These are phyloP conservation scores for Articulospora tetracladia DNA, from an alignment of 495 filamentous ascomycete genomes.

Conservation along the genomic window DNA sequence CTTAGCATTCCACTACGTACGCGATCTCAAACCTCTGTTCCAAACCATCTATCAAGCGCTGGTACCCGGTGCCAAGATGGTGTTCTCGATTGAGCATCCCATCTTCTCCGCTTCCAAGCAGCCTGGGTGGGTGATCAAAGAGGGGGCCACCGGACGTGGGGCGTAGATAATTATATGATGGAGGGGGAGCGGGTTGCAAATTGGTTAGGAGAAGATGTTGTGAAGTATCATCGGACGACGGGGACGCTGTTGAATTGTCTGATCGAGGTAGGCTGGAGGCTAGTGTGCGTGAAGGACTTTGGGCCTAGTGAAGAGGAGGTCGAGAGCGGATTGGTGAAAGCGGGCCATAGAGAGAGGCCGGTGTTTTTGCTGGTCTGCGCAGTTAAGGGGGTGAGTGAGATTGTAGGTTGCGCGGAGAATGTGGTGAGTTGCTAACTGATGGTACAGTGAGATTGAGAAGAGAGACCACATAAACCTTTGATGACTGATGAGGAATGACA, in stretches of 20 bases:
- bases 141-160: conserved; percentile 28
- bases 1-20: conserved; percentile 34
- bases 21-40: conserved; percentile 26
- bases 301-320: not conserved
- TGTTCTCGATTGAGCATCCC: conserved; percentile 37
- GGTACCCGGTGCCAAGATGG: conserved; percentile 27
- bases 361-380: not conserved
- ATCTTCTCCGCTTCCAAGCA: conserved; percentile 33
- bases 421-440: not conserved
- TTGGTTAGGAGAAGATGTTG: conserved; percentile 32
- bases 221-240: conserved; percentile 35
- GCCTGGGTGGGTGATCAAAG: conserved; percentile 23
- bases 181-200: conserved; percentile 25
- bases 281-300: not conserved
- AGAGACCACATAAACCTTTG: no score
- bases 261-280: not conserved
- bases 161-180: conserved; percentile 30
- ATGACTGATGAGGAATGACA: no score
- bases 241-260: not conserved
- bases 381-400: not conserved
- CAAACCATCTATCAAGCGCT: conserved; percentile 25
- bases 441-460: no score
- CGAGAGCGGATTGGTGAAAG: not conserved
- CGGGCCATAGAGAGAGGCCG: not conserved
- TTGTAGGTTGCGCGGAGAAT: not conserved